Evolutionary conservation across 768 basidiomycete species (phyloP).

Genomic region (Phaeotremella skinneri): DNA sequence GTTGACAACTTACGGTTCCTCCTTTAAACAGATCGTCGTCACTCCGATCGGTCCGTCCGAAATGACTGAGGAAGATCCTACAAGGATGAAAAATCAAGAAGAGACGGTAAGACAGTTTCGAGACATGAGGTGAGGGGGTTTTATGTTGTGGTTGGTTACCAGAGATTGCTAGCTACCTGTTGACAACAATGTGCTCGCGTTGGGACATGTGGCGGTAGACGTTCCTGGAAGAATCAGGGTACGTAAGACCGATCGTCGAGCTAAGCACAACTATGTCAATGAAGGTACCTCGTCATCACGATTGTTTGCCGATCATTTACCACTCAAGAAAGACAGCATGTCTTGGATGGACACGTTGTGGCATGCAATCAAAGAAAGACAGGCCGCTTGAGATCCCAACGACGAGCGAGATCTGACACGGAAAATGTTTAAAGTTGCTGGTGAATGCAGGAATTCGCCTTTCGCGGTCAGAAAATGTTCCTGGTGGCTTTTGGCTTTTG

Average conservation of each 20-base stretch:
- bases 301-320: too few relatives aligned
- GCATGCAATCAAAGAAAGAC: neutral
- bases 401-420: neutral
- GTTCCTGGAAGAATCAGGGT: neutral
- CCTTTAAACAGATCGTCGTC: too few relatives aligned
- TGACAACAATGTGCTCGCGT: neutral
- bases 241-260: too few relatives aligned
- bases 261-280: too few relatives aligned
- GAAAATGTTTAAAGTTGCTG: neutral
- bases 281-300: too few relatives aligned
- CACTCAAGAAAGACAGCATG: too few relatives aligned
- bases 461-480: neutral
- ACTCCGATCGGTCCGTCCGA: neutral
- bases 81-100: neutral
- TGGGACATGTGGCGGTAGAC: neutral
- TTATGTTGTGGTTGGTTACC: neutral
- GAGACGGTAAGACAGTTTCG: neutral
- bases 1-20: too few relatives aligned
- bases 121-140: too few relatives aligned
- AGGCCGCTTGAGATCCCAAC: neutral
- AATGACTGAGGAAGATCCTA: neutral
- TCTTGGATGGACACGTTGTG: neutral
- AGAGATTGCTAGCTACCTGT: neutral
- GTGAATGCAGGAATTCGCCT: neutral
- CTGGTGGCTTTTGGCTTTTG: neutral